Conservation (phyloP, 2,329 filamentous ascomycete species). For the Cylindrodendrum hubeiense region DNA sequence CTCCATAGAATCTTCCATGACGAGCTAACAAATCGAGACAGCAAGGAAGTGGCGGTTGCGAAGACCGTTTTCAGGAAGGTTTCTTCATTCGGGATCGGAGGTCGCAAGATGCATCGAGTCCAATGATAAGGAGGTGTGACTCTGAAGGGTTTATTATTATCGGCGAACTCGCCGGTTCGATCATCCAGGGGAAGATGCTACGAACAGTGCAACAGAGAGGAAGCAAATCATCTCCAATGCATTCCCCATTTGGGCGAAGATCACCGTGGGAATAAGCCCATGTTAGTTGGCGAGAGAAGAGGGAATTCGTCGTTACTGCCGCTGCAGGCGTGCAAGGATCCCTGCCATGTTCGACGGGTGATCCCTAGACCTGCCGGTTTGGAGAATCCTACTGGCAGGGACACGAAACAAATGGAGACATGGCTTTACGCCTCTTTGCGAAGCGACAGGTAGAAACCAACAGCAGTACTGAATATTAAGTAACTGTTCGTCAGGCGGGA, state of each 20-base stretch:
- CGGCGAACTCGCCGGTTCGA: neutral
- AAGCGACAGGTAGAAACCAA: neutral
- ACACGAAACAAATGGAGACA: too few relatives aligned
- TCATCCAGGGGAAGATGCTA: neutral
- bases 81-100: neutral
- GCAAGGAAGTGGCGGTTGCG: neutral
- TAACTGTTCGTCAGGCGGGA: too few relatives aligned
- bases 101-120: neutral
- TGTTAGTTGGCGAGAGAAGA: too few relatives aligned
- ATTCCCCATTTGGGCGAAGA: neutral
- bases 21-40: neutral
- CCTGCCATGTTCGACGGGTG: too few relatives aligned
- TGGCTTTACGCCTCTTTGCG: too few relatives aligned
- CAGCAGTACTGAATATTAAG: neutral
- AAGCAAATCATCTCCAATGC: too few relatives aligned
- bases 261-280: neutral
- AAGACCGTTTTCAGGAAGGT: neutral
- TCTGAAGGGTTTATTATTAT: neutral
- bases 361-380: too few relatives aligned
- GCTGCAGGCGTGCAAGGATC: too few relatives aligned
- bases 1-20: constrained; percentile 6
- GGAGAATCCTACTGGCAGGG: too few relatives aligned
- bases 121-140: neutral
- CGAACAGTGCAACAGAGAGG: neutral
- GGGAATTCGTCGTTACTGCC: too few relatives aligned